Percentiles rank a stretch among this genome's conserved stretches.
These are phyloP conservation scores for Geosmithia putterillii DNA, from an alignment of 2,329 filamentous ascomycete species.

Conservation along the genomic window DNA sequence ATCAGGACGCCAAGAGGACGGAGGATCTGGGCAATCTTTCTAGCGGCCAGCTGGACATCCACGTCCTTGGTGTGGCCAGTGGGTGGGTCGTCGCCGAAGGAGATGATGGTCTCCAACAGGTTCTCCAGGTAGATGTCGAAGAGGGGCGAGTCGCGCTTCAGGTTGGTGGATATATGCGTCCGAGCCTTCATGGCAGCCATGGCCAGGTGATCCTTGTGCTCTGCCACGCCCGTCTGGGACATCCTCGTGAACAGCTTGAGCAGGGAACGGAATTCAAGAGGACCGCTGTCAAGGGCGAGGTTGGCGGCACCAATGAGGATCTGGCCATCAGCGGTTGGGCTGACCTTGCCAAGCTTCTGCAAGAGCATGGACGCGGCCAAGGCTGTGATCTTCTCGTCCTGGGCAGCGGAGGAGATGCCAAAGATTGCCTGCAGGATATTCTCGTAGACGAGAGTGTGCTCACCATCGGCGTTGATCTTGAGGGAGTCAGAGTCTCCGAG, in stretches of 20 bases:
- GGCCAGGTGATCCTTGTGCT: conserved; percentile 54
- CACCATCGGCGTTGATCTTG: conserved; percentile 62
- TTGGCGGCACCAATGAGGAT: conserved; percentile 75
- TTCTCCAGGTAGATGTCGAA: conserved; percentile 78
- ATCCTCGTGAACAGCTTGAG: conserved; percentile 74
- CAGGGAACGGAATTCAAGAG: conserved; percentile 72
- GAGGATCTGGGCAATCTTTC: conserved; percentile 78
- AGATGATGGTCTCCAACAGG: conserved; percentile 76
- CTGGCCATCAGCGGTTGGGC: conserved; percentile 63
- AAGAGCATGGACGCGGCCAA: conserved; percentile 89
- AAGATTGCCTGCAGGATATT: conserved; percentile 95
- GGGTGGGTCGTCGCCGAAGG: conserved; percentile 76
- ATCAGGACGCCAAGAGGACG: conserved; percentile 80
- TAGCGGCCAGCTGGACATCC: conserved; percentile 71
- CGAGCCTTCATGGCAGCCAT: conserved; percentile 70
- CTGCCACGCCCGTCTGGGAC: conserved; percentile 58
- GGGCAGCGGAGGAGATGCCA: conserved; percentile 68
- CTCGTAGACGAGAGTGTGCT: conserved; percentile 62
- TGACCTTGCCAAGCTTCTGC: conserved; percentile 89
- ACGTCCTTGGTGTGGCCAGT: conserved; percentile 60
- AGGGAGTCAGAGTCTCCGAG: conserved; percentile 73
- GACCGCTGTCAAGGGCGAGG: conserved; percentile 64
- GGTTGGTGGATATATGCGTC: conserved; percentile 60
- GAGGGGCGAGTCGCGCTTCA: conserved; percentile 56
- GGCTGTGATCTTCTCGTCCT: conserved; percentile 85